phyloP scores from a whole-genome alignment of 192 early-diverging fungal species.

The Radiomyces spectabilis region DNA sequence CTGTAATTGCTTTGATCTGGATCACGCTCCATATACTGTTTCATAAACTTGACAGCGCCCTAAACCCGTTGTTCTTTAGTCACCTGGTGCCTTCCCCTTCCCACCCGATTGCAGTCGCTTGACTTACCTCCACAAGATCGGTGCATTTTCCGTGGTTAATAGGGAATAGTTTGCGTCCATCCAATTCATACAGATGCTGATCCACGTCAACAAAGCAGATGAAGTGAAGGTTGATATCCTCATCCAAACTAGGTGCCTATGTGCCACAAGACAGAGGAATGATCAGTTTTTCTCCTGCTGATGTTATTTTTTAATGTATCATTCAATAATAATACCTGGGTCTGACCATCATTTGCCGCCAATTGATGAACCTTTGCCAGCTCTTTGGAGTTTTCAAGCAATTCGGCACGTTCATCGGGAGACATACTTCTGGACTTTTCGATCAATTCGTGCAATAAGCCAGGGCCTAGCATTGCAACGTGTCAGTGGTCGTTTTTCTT shows the following conservation, averaged over 20 bases:
- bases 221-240: conserved; percentile 78
- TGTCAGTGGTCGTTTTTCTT: not conserved
- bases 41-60: conserved; percentile 50
- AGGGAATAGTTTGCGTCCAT: conserved; percentile 75
- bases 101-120: no score
- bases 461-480: conserved; percentile 20
- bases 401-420: conserved; percentile 66
- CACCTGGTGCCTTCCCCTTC: not conserved
- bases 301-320: no score
- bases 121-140: conserved; percentile 51
- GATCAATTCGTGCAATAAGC: conserved; percentile 60
- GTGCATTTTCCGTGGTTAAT: conserved; percentile 72
- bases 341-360: conserved; percentile 58
- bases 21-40: conserved; percentile 61
- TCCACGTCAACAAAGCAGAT: conserved; percentile 76
- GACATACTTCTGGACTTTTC: conserved; percentile 50
- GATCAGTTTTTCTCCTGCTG: no score
- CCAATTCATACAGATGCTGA: conserved; percentile 80
- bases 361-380: conserved; percentile 49
- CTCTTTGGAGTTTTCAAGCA: conserved; percentile 55
- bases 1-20: conserved; percentile 58
- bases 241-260: conserved; percentile 68
- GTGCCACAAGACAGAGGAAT: no score
- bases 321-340: no score
- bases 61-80: conserved; percentile 8